A percentile compares a stretch with the other conserved stretches of the same genome.
Evolutionary conservation across 108 stramenopile genomes (phyloP).

Genomic region (Pseudonitzschia multistriata): DNA sequence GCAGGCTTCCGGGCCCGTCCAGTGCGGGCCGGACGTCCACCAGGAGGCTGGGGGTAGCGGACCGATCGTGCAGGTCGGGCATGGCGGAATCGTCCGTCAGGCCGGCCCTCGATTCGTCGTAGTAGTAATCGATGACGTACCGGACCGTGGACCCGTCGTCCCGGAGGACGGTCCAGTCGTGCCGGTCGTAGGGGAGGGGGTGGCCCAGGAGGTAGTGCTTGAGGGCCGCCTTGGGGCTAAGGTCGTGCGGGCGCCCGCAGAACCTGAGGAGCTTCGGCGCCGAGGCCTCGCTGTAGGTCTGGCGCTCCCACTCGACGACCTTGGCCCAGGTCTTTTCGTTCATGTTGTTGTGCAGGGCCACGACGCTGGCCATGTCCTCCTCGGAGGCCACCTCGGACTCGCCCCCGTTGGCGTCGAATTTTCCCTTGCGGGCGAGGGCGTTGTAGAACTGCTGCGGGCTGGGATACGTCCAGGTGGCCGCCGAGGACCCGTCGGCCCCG

Average conservation of each 20-base stretch:
- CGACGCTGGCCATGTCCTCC: conserved; percentile 84
- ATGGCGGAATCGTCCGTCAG: conserved; percentile 45
- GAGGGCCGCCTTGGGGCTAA: conserved; percentile 89
- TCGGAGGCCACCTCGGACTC: conserved; percentile 46
- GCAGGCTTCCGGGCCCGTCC: conserved; percentile 61
- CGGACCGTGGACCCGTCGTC: conserved; percentile 76
- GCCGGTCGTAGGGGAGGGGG: conserved; percentile 97
- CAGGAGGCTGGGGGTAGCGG: conserved; percentile 71
- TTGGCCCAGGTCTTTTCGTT: conserved; percentile 96
- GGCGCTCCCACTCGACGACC: conserved; percentile 93
- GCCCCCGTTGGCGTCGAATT: conserved; percentile 51
- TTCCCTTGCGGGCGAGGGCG: conserved; percentile 92
- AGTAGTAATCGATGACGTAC: conserved; percentile 99
- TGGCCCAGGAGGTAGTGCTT: conserved; percentile 86
- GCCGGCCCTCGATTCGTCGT: conserved; percentile 74
- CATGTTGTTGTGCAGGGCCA: conserved; percentile 99
- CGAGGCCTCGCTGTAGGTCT: conserved; percentile 26
- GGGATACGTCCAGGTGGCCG: conserved; percentile 93
- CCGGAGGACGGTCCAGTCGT: conserved; percentile 93
- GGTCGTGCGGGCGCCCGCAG: conserved; percentile 89
- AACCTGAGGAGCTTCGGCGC: conserved; percentile 86
- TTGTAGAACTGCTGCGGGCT: conserved; percentile 99
- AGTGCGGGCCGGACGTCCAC: conserved; percentile 97
- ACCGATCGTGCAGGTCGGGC: conserved; percentile 56
- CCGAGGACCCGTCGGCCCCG: conserved; percentile 14